A percentile compares a stretch with the other conserved stretches of the same genome.
Conservation (phyloP, 2,329 filamentous ascomycete genomes). For the Aspergillus tamarii region DNA sequence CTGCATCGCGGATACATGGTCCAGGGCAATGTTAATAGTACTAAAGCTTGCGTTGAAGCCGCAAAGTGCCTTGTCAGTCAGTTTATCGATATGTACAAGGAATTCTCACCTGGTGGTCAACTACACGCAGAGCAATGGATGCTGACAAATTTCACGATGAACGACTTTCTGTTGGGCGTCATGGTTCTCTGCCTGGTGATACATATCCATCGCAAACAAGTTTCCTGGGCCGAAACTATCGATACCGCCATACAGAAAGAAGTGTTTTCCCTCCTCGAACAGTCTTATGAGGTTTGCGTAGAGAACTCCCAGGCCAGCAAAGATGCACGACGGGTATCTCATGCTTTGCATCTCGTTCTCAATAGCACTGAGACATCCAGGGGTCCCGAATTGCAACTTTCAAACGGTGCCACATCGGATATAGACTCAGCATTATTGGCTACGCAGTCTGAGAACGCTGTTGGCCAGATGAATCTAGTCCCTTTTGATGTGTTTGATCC, state of each 20-base stretch:
- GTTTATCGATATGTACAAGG: background rate
- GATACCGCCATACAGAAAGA: background rate
- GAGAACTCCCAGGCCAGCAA: background rate
- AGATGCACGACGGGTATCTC: background rate
- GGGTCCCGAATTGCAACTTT: background rate
- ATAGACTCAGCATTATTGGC: background rate
- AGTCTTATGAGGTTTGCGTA: background rate
- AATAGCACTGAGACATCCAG: background rate
- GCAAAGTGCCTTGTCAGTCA: background rate
- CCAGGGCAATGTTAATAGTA: background rate
- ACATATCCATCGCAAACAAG: background rate
- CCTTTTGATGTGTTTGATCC: background rate
- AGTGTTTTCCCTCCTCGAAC: background rate
- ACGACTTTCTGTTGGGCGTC: background rate
- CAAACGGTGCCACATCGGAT: background rate
- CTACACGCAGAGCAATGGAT: background rate
- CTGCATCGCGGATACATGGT: background rate
- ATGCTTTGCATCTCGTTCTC: background rate
- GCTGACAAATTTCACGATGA: slow-evolving; percentile 1
- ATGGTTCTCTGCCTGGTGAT: background rate
- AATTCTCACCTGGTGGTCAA: background rate
- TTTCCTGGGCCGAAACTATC: background rate
- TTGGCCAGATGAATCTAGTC: background rate
- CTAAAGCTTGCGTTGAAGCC: background rate
- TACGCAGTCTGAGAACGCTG: background rate